Conservation (phyloP, 73 alveolate genomes). For the Stentor coeruleus region DNA sequence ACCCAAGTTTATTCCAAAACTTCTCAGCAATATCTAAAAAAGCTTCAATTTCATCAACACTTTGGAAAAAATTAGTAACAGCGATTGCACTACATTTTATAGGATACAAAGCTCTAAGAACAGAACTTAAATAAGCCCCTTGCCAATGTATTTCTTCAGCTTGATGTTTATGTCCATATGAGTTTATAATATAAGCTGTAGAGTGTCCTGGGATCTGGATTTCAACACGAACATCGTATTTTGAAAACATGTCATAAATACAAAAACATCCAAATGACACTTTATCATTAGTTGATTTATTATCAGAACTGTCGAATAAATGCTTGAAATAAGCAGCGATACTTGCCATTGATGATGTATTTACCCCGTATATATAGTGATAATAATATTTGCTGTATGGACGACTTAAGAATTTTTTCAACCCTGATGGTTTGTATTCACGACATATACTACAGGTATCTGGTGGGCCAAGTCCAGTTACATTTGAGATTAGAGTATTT, state of each 20-base stretch:
- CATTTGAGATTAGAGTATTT: not conserved
- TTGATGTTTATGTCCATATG: constrained; percentile 30
- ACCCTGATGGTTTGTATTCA: constrained; percentile 65
- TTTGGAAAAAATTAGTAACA: not conserved
- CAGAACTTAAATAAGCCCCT: constrained; percentile 70
- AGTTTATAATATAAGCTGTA: constrained; percentile 47
- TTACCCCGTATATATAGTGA: constrained; percentile 87
- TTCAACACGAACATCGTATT: constrained; percentile 81
- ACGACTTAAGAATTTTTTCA: constrained; percentile 35
- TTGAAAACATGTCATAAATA: constrained; percentile 70
- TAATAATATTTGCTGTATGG: constrained; percentile 36
- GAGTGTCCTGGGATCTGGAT: constrained; percentile 81
- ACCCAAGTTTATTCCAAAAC: not conserved
- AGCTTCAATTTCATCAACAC: not conserved
- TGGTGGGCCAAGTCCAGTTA: constrained; percentile 72
- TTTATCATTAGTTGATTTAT: constrained; percentile 42
- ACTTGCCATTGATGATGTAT: constrained; percentile 80
- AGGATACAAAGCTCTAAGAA: constrained; percentile 66
- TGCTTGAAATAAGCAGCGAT: constrained; percentile 77
- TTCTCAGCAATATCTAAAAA: not conserved
- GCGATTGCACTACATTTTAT: constrained; percentile 29
- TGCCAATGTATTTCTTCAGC: constrained; percentile 61
- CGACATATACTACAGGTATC: constrained; percentile 74
- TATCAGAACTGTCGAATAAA: constrained; percentile 50
- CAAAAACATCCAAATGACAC: constrained; percentile 73